phyloP scores from a whole-genome alignment of 2,329 filamentous ascomycete species.

The Nannizziopsis barbatae region DNA sequence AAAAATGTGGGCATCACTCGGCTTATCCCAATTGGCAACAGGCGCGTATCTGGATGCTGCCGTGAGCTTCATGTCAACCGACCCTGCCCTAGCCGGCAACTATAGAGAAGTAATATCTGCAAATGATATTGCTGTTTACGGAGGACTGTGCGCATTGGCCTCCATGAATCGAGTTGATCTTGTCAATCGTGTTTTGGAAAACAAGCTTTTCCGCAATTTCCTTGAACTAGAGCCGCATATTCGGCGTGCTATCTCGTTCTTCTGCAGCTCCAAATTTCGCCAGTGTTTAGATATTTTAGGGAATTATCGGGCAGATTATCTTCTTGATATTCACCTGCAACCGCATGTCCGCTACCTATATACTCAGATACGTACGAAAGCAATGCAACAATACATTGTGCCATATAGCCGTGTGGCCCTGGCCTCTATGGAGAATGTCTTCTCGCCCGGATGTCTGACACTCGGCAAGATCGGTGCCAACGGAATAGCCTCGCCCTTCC shows the following conservation, averaged over 20 bases:
- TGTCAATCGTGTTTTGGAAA: conserved; percentile 66
- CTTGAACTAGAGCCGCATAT: conserved; percentile 90
- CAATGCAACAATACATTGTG: conserved; percentile 83
- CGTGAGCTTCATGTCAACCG: conserved; percentile 54
- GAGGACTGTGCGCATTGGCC: conserved; percentile 77
- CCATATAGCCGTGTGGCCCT: conserved; percentile 83
- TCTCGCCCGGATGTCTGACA: conserved; percentile 47
- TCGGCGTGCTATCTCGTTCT: conserved; percentile 77
- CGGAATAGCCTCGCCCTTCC: conserved; percentile 25
- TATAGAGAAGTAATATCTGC: conserved; percentile 64
- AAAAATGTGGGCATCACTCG: conserved; percentile 56
- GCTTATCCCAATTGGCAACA: conserved; percentile 49
- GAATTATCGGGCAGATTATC: conserved; percentile 69
- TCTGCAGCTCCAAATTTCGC: conserved; percentile 82
- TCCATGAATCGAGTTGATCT: conserved; percentile 74
- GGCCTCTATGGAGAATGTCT: conserved; percentile 64
- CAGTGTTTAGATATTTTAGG: conserved; percentile 73
- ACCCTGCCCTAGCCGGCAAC: conserved; percentile 45
- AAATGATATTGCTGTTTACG: conserved; percentile 88
- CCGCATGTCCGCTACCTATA: conserved; percentile 62
- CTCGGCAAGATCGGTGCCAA: conserved; percentile 45
- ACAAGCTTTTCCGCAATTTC: conserved; percentile 67
- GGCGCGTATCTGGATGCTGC: conserved; percentile 58
- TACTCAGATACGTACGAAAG: conserved; percentile 68
- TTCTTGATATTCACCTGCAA: conserved; percentile 79